Base-by-base conservation (phyloP, 257 asterid genomes). In the Forsythia viridissima region DNA sequence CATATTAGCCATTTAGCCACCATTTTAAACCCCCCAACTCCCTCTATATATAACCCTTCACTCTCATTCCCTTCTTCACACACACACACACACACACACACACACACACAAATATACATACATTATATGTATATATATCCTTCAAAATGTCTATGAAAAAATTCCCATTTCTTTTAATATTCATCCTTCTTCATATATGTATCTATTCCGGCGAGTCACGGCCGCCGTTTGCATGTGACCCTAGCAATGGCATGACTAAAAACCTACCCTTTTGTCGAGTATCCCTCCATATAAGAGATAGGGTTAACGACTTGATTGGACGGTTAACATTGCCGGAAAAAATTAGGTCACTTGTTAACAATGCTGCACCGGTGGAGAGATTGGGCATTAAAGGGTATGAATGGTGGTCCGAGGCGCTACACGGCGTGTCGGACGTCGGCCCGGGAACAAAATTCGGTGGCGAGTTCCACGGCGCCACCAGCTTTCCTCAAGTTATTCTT, bases 361-460 rank as follows among this genome's bases (percentile, higher is more conserved):
- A 92, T 87, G 98, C 98, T 3, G 97, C 97, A 0, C 94, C 97
- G 24, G 89, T 94, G 0, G 88, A 79, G 21, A 81, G 98, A 77
- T 77, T 92, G 5, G 97, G 97, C 5, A 89, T 94, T 3, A 79
- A 66, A 48, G 94, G 98, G 16, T 92, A 89, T 76, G 97, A 94
- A 88, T 92, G 98, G 98, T 94, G 98, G 98, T 92, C 97, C 55
- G 98, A 94, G 90, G 98, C 97, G 0, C 90, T 94, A 2, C 98
- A 94, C 79, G 98, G 98, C 59, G 94, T 94, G n/a, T 89, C 98
- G 4, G 85, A 85, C 76, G 85, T 91, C 7, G 96, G 97, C 3
- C 94, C 93, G 6, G 98, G 97, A 0, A 90, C 86, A 13, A 87
- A 79, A 67, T 94, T 94, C 59, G 93, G 92, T 13, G 97, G 97